These are phyloP conservation scores for Croton laevigatus DNA, from an alignment of 441 rosid genomes.

Conservation along the genomic window DNA sequence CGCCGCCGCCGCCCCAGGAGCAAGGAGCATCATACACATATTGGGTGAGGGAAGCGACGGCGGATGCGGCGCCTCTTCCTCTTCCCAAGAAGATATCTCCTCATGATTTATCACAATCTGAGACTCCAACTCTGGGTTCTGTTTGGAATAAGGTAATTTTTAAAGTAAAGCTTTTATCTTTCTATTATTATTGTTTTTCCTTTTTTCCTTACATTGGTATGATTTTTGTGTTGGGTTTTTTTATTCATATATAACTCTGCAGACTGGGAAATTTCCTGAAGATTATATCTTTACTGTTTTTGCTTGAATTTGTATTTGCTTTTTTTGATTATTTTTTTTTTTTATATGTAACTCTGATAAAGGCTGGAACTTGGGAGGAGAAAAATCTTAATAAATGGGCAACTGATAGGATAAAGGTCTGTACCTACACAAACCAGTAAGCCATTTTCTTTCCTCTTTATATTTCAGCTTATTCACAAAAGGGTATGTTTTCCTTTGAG, in stretches of 20 bases:
- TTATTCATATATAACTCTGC: not conserved
- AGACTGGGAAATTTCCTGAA: too few species aligned
- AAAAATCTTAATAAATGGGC: conserved; percentile 84
- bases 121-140: conserved; percentile 55
- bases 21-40: conserved; percentile 63
- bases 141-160: conserved; percentile 72
- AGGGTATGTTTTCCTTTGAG: too few species aligned
- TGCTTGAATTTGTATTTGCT: not conserved
- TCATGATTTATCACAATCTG: conserved; percentile 34
- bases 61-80: conserved; percentile 79
- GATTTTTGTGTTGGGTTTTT: not conserved
- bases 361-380: conserved; percentile 98
- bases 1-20: not conserved
- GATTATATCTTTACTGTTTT: too few species aligned
- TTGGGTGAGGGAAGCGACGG: conserved; percentile 73
- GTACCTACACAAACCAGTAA: conserved; percentile 13
- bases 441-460: conserved; percentile 6
- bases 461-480: too few species aligned
- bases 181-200: too few species aligned
- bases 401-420: conserved; percentile 65
- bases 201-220: not conserved
- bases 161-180: not conserved
- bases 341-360: not conserved
- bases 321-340: not conserved
- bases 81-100: conserved; percentile 57